Evolutionary conservation across 352 stramenopile species (phyloP), one percentile per base, ranked within the genome.

Genomic region (Globisporangium alternatum): DNA sequence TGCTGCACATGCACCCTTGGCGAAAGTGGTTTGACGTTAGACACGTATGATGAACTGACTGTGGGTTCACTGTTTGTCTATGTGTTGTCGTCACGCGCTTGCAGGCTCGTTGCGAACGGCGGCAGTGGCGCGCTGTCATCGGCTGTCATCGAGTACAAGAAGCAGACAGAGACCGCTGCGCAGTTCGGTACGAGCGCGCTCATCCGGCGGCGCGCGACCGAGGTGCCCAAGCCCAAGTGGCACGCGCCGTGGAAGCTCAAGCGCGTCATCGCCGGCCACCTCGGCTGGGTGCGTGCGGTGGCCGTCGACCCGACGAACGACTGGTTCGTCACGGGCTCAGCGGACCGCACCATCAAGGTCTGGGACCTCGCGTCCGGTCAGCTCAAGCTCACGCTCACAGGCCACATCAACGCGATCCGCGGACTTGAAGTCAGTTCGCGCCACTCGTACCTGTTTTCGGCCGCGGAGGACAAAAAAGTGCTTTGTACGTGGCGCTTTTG

Each of bases 381-480:
- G 57, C 83, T 99, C n/a, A 98, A 98, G 80, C 86, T 99, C 33
- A 99, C 98, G 3, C 77, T 99, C 13, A 99, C 98, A 19, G 98
- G 98, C 47, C 98, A 99, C 71, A 99, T 99, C 74, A 98, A 97
- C 73, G 90, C 95, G 19, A 97, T 99, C 45, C 89, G 98, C 13
- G 98, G 97, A 4, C 80, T 99, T 10, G 97, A 97, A 58, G 97
- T 99, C 52, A 98, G 85, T 43, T 69, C 87, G 5, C 88, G 97
- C 56, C 97, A 99, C 74, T 96, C 98, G 30, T 99, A 99, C 72
- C 74, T 99, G 17, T 99, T 99, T 74, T 98, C 91, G 19, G 93
- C 88, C 6, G 97, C 85, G n/a, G 97, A 99, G 82, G 98, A 99
- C 80, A 99, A 99, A 72, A 98, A 98, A 84, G 97, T 99, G 37